Evolutionary conservation across 2,329 filamentous ascomycete genomes (phyloP).

Genomic region (Macrophomina tecta): DNA sequence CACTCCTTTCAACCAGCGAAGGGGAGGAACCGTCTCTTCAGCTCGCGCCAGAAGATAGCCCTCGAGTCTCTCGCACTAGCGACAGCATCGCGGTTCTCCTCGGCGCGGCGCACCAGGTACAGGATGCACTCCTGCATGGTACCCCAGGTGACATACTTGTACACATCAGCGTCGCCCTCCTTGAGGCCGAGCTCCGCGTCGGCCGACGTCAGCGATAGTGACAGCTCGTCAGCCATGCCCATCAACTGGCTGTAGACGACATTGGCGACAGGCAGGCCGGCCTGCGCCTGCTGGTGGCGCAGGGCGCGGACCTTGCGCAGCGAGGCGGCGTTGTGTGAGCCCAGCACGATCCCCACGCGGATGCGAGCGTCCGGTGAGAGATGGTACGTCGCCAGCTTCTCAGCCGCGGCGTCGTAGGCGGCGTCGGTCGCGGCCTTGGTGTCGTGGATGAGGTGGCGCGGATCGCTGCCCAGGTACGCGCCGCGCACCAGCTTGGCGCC

Average conservation of each 20-base stretch:
- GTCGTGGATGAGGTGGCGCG: slow-evolving; percentile 58
- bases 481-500: slow-evolving; percentile 65
- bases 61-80: slow-evolving; percentile 18
- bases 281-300: slow-evolving; percentile 45
- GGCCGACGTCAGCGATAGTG: slow-evolving; percentile 52
- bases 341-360: slow-evolving; percentile 68
- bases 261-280: slow-evolving; percentile 53
- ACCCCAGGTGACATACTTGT: slow-evolving; percentile 65
- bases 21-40: slow-evolving; percentile 22
- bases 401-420: slow-evolving; percentile 72
- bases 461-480: slow-evolving; percentile 61
- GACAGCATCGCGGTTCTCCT: slow-evolving; percentile 56
- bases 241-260: slow-evolving; percentile 80
- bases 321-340: slow-evolving; percentile 80
- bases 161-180: slow-evolving; percentile 46
- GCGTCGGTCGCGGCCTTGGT: slow-evolving; percentile 61
- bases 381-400: slow-evolving; percentile 63
- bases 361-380: slow-evolving; percentile 45
- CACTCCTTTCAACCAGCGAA: slow-evolving; percentile 8
- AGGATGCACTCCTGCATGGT: slow-evolving; percentile 76
- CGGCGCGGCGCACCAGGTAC: slow-evolving; percentile 66
- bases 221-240: slow-evolving; percentile 95
- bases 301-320: slow-evolving; percentile 61
- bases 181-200: slow-evolving; percentile 38
- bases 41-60: slow-evolving; percentile 25